These are phyloP conservation scores for Mrakia hoshinonis DNA, from an alignment of 768 basidiomycete genomes.

Conservation along the genomic window DNA sequence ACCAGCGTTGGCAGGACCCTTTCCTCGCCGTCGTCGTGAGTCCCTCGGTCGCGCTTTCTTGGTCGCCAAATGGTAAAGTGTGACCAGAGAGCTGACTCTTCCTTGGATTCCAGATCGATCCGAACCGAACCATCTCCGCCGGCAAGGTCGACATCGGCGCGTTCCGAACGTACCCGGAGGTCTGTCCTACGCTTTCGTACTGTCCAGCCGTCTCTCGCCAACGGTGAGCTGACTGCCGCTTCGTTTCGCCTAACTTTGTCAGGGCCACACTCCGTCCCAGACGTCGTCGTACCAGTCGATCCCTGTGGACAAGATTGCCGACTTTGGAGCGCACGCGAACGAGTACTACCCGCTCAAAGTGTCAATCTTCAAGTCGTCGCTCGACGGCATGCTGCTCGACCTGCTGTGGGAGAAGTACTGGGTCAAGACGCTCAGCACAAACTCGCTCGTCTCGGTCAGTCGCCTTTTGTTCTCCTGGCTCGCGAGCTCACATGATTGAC, in stretches of 20 bases:
- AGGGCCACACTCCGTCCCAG: constrained; percentile 72
- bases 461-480: constrained; percentile 33
- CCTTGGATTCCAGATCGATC: constrained; percentile 62
- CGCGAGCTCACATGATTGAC: not conserved
- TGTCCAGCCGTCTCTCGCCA: not conserved
- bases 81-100: not conserved
- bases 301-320: constrained; percentile 92
- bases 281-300: constrained; percentile 90
- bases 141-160: constrained; percentile 99
- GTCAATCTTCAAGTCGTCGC: constrained; percentile 82
- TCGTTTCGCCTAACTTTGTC: not conserved
- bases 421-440: constrained; percentile 93
- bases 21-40: constrained; percentile 92
- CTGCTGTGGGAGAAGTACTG: constrained; percentile 99
- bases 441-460: constrained; percentile 76
- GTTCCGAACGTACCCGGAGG: constrained; percentile 90
- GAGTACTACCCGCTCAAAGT: constrained; percentile 92
- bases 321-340: constrained; percentile 96
- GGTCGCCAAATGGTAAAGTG: not conserved
- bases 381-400: constrained; percentile 79
- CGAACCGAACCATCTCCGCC: constrained; percentile 94
- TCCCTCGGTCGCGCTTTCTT: constrained; percentile 29
- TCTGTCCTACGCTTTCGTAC: constrained; percentile 27
- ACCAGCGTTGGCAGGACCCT: constrained; percentile 90
- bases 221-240: not conserved